These are phyloP conservation scores for Wallacemonas collosoma DNA, from an alignment of 208 protist species.

Conservation along the genomic window DNA sequence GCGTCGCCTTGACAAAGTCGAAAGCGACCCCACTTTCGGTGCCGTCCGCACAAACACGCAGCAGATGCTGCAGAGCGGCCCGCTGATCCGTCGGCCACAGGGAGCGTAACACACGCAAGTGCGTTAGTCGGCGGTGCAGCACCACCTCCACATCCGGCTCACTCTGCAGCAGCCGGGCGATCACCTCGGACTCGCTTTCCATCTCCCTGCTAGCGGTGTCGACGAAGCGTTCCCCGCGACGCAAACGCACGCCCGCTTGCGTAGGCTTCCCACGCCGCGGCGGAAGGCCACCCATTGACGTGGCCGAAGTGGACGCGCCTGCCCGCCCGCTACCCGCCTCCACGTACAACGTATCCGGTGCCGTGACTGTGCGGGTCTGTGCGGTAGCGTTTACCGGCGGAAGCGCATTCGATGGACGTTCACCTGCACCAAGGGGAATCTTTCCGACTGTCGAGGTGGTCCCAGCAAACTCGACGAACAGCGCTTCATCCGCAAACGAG, in stretches of 20 bases:
- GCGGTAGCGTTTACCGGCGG: background rate
- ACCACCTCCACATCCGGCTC: slow-evolving; percentile 30
- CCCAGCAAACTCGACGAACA: slow-evolving; percentile 68
- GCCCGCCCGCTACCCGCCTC: background rate
- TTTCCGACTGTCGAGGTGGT: slow-evolving; percentile 46
- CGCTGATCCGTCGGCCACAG: slow-evolving; percentile 60
- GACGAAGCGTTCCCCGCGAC: slow-evolving; percentile 7
- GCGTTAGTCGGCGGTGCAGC: slow-evolving; percentile 51
- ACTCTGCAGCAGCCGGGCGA: slow-evolving; percentile 36
- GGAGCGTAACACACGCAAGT: slow-evolving; percentile 47
- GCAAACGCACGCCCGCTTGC: slow-evolving; percentile 5
- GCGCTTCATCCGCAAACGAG: slow-evolving; percentile 57
- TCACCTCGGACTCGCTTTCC: slow-evolving; percentile 26
- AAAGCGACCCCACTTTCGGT: slow-evolving; percentile 59
- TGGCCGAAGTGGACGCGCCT: background rate
- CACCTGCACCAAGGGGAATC: slow-evolving; percentile 27
- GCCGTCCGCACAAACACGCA: slow-evolving; percentile 39
- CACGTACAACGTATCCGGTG: slow-evolving; percentile 1
- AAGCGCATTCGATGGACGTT: background rate
- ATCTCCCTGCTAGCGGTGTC: background rate
- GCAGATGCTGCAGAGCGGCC: slow-evolving; percentile 56
- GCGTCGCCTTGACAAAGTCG: slow-evolving; percentile 76
- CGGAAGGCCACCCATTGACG: background rate
- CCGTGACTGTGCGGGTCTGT: background rate
- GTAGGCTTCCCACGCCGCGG: slow-evolving; percentile 4